Percentiles rank a stretch among this genome's conserved stretches.
These are phyloP conservation scores for Sporothrix pseudoabietina DNA, from an alignment of 2,329 filamentous ascomycete species.

Conservation along the genomic window DNA sequence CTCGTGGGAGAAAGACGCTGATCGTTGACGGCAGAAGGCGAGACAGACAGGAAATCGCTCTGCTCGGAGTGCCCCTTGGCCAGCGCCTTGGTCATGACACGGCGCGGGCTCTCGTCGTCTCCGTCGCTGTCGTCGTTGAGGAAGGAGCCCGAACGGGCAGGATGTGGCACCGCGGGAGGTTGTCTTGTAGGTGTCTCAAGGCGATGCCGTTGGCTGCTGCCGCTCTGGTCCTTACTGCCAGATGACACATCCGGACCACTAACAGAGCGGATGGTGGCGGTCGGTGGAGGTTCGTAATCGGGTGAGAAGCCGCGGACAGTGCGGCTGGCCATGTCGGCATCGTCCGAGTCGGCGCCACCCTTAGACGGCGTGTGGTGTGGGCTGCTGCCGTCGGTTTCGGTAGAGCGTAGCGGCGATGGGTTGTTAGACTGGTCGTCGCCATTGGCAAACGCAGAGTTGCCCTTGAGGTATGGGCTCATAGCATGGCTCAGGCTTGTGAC, in stretches of 20 bases:
- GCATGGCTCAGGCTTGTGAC: constrained; percentile 80
- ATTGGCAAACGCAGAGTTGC: constrained; percentile 36
- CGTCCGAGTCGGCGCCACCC: constrained; percentile 25
- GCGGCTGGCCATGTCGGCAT: constrained; percentile 41
- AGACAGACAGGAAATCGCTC: constrained; percentile 28
- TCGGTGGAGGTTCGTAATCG: constrained; percentile 71
- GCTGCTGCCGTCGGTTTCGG: background rate
- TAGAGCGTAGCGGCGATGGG: constrained; percentile 3
- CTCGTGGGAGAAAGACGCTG: constrained; percentile 23
- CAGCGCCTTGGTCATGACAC: constrained; percentile 30
- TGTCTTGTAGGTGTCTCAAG: constrained; percentile 45
- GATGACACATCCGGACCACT: constrained; percentile 45
- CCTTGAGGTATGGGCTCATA: constrained; percentile 78
- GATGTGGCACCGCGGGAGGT: constrained; percentile 41
- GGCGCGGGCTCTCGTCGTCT: constrained; percentile 48
- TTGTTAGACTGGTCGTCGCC: background rate
- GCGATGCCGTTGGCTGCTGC: constrained; percentile 30
- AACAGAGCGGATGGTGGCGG: constrained; percentile 70
- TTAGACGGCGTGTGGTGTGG: background rate
- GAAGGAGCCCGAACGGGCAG: constrained; percentile 51
- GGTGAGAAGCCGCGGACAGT: constrained; percentile 68
- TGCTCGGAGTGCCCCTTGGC: constrained; percentile 22
- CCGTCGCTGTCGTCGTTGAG: constrained; percentile 56
- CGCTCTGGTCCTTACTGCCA: constrained; percentile 28
- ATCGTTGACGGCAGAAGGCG: constrained; percentile 30